Base-by-base conservation (phyloP, 176 grass and related monocot species). In the Phoenix dactylifera region DNA sequence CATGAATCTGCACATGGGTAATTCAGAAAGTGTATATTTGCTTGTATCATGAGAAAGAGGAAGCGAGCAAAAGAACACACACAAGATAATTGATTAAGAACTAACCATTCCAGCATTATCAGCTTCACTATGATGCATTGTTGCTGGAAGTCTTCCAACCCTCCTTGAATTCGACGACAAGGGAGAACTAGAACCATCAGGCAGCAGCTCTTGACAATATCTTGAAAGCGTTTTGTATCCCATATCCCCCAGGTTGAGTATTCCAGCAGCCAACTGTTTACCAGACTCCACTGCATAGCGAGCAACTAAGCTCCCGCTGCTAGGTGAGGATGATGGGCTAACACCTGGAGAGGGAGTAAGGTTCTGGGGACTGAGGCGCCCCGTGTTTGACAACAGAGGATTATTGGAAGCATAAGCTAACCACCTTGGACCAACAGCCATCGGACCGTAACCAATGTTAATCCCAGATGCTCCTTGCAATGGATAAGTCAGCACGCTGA, bases 211-310 rank as follows among this genome's bases (percentile, higher is more conserved):
- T 23, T 89, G 88, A 55, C 85, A 89, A 84, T 99, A 99, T 74
- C 86, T 99, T 52, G 87, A 93, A 22, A 92, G 51, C 22, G 88
- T 99, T 64, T 99, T 99, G 71, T 84, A 93, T 28, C 88, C 84
- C 94, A 99, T 93, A 72, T 93, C 94, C 72, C 91, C 83, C 64
- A 95, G 77, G 79, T 90, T 90, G 19, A 92, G 84, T 74, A 99
- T 89, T 67, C 94, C 94, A 80, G 88, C 74, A 69, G 94, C 94
- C 70, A 99, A 60, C 60, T 92, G 88, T 83, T 99, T 99, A 72
- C 94, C 93, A 15, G 87, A 93, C 61, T 89, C 94, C 94, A 99
- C 86, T 35, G 94, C 94, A 83, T 99, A 99, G 59, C 88, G 83
- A 80, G 94, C 94, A 83, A 99, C 94, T 55, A 99, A 85, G 72